Base-by-base conservation (phyloP, 495 filamentous ascomycete genomes). In the Halenospora varia region DNA sequence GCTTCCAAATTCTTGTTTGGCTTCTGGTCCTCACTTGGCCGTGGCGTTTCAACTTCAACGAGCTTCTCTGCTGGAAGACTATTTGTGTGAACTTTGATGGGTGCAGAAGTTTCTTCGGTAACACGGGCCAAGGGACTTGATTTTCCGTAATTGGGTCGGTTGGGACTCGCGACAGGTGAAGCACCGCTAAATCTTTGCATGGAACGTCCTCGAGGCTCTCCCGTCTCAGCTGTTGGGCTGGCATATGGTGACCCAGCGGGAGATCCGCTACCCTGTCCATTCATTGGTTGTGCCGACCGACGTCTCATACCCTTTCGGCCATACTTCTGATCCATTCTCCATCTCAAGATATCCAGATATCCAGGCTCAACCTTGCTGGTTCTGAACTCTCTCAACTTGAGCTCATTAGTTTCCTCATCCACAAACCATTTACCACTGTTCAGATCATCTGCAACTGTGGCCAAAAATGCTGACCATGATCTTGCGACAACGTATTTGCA, bases 401-500 rank as follows among this genome's bases (percentile, higher is more conserved):
- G 79, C 69, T 97, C 94, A 59, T 88, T 84, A 29, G 82, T 87
- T 49, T 97, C 93, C 68, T 97, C 94, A 63, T 97, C 90, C 10
- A 97, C 86, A 61, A 83, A 86, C 74, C 88, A 89, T 67, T 96
- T 91, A 52, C 89, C 85, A 60, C 89, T 89, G 71, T 79, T 82
- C 59, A 99, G 72, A 61, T 99, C 94, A 63, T 97, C 95, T 18
- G 94, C 90, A 15, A 97, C 80, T 24, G 83, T 82, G 11, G 90
- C 92, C 11, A 99, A 71, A 64, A 99, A 92, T 10, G 86, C 78
- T 17, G 87, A 83, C 94, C 94, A 99, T 2, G 94, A 97, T 44
- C 88, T 86, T 25, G 94, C 87, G 55, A 99, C 79, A 22, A 99
- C 93, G 65, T 94, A 97, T 73, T 97, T 99, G 73, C 89, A 95